Conservation (phyloP, 2,329 filamentous ascomycete genomes). For the Penicillium crustosum region DNA sequence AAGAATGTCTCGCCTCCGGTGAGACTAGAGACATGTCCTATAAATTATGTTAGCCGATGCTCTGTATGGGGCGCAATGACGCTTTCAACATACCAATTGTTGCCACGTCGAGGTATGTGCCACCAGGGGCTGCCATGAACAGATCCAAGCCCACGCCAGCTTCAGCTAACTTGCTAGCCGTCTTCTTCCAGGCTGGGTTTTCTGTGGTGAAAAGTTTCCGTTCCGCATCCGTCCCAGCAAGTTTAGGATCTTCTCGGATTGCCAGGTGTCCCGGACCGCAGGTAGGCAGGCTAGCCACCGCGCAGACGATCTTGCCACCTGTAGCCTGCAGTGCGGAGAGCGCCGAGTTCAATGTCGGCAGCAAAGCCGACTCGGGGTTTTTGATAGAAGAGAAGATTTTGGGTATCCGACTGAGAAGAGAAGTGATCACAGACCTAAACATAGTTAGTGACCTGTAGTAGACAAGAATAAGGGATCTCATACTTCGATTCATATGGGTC, state of each 20-base stretch:
- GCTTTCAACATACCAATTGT: slow-evolving; percentile 67
- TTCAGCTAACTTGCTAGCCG: slow-evolving; percentile 82
- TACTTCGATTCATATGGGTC: slow-evolving; percentile 86
- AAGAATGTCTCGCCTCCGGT: slow-evolving; percentile 97
- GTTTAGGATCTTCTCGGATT: slow-evolving; percentile 83
- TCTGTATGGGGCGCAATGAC: neutral
- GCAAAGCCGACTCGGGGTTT: slow-evolving; percentile 83
- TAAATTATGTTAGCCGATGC: slow-evolving; percentile 8
- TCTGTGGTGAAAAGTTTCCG: slow-evolving; percentile 91
- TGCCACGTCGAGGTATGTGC: slow-evolving; percentile 88
- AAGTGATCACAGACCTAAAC: slow-evolving; percentile 70
- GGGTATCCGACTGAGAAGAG: slow-evolving; percentile 80
- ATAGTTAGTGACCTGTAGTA: slow-evolving; percentile 26
- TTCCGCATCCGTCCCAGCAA: slow-evolving; percentile 81
- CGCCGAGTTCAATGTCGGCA: slow-evolving; percentile 81
- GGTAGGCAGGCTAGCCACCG: slow-evolving; percentile 81
- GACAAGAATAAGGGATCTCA: slow-evolving; percentile 19
- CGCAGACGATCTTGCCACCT: slow-evolving; percentile 89
- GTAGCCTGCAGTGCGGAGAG: slow-evolving; percentile 80
- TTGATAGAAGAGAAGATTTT: slow-evolving; percentile 84
- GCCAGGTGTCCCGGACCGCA: slow-evolving; percentile 86
- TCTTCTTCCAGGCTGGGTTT: slow-evolving; percentile 81
- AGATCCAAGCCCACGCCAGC: slow-evolving; percentile 87
- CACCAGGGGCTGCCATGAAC: slow-evolving; percentile 87
- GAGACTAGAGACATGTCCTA: slow-evolving; percentile 77